Conservation (phyloP, 2,329 filamentous ascomycete genomes). For the Colletotrichum horii region DNA sequence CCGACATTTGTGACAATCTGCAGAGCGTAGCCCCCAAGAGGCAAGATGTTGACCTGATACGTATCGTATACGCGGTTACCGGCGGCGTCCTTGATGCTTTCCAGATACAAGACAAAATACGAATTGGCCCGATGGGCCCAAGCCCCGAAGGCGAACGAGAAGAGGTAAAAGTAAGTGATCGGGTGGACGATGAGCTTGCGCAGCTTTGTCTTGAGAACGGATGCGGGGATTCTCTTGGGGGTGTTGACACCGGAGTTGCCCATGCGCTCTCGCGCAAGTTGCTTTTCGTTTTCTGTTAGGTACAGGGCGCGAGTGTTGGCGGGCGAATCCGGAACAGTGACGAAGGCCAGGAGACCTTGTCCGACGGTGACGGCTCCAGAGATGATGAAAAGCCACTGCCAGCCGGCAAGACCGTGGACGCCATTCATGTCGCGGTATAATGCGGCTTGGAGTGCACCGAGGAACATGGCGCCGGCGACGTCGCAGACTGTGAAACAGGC, state of each 20-base stretch:
- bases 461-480: conserved; percentile 48
- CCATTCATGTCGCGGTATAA: conserved; percentile 47
- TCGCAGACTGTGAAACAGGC: conserved; percentile 49
- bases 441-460: conserved; percentile 47
- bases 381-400: conserved; percentile 53
- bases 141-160: conserved; percentile 32
- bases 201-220: conserved; percentile 29
- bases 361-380: conserved; percentile 47
- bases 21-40: conserved; percentile 33
- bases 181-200: conserved; percentile 31
- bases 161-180: conserved; percentile 34
- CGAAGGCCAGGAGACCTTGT: conserved; percentile 42
- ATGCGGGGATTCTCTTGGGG: conserved; percentile 28
- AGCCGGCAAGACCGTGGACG: conserved; percentile 42
- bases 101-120: conserved; percentile 39
- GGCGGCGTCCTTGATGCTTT: conserved; percentile 29
- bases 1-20: conserved; percentile 39
- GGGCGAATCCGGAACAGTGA: conserved; percentile 40
- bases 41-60: conserved; percentile 36
- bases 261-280: conserved; percentile 31
- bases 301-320: conserved; percentile 33
- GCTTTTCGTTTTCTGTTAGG: conserved; percentile 31
- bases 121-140: conserved; percentile 36
- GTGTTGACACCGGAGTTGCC: conserved; percentile 31
- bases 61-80: conserved; percentile 32